Conservation (phyloP, 352 stramenopile species). For the Globisporangium yorkense region DNA sequence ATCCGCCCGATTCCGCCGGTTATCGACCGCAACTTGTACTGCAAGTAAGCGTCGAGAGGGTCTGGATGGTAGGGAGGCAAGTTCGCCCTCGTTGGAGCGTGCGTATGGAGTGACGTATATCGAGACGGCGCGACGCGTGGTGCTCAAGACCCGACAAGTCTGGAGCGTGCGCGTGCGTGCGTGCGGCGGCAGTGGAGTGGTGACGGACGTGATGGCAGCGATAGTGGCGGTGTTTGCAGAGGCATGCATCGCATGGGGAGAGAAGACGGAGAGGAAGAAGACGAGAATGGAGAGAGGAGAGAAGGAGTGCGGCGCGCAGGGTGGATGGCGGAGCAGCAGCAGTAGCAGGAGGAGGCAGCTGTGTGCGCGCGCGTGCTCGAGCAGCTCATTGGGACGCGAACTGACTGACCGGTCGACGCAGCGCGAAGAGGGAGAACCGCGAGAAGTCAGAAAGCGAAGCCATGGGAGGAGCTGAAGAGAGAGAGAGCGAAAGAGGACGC, state of each 20-base stretch:
- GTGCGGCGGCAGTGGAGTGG: not conserved
- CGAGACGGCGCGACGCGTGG: not conserved
- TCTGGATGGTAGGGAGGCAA: not conserved
- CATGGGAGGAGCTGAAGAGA: not conserved
- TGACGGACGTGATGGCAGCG: no score
- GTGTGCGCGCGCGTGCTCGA: no score
- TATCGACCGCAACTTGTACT: slow-evolving; percentile 99
- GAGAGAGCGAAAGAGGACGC: not conserved
- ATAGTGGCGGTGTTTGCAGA: no score
- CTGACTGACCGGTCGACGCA: no score
- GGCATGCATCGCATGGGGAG: not conserved
- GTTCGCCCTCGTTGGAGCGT: not conserved
- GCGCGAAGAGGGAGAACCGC: no score
- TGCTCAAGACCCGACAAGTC: not conserved
- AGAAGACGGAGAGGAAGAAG: not conserved
- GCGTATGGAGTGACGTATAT: not conserved
- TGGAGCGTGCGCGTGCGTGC: not conserved
- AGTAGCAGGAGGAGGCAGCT: no score
- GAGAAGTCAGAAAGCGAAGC: slow-evolving; percentile 4
- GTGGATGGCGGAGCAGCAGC: slow-evolving; percentile 1
- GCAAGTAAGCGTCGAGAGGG: slow-evolving; percentile 56
- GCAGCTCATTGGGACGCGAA: not conserved
- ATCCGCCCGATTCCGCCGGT: slow-evolving; percentile 97
- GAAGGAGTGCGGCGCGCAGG: not conserved
- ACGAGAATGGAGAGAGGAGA: not conserved